Evolutionary conservation across 129 eudicot species (phyloP).

Genomic region (Dittrichia graveolens): DNA sequence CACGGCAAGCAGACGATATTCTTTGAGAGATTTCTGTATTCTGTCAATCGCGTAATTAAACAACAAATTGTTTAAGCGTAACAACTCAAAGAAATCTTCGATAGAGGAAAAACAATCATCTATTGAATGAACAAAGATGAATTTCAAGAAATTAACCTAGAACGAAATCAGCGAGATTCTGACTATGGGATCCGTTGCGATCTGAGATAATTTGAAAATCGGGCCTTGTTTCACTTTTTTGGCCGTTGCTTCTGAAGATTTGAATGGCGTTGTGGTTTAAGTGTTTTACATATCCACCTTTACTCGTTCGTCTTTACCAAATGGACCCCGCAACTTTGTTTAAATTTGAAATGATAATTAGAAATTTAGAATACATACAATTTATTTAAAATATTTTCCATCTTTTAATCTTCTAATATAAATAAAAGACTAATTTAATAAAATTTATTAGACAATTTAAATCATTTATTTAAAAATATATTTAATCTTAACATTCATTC

Average conservation of each 20-base stretch:
- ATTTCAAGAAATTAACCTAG: slow-evolving; percentile 16
- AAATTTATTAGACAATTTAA: too few relatives aligned
- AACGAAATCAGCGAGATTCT: slow-evolving; percentile 5
- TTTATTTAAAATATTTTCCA: too few relatives aligned
- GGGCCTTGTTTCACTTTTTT: slow-evolving; percentile 12
- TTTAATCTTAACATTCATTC: too few relatives aligned
- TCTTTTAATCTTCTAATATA: too few relatives aligned
- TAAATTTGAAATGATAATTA: not conserved
- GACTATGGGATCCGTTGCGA: not conserved
- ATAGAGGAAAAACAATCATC: not conserved
- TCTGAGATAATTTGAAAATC: slow-evolving; percentile 16
- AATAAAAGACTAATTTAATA: too few relatives aligned
- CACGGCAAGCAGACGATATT: not conserved
- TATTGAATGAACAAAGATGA: not conserved
- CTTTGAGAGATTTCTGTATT: not conserved
- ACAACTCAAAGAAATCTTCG: not conserved
- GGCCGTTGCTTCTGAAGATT: slow-evolving; percentile 26
- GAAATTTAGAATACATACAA: too few relatives aligned
- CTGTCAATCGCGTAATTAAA: not conserved
- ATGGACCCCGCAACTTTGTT: slow-evolving; percentile 15
- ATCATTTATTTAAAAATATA: too few relatives aligned
- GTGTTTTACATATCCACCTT: not conserved
- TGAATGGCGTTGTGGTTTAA: slow-evolving; percentile 19
- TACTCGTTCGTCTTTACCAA: not conserved
- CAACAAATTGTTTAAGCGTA: not conserved